Base-by-base conservation (phyloP, 805 yeast species). In the Saccharomycopsis guyanensis region DNA sequence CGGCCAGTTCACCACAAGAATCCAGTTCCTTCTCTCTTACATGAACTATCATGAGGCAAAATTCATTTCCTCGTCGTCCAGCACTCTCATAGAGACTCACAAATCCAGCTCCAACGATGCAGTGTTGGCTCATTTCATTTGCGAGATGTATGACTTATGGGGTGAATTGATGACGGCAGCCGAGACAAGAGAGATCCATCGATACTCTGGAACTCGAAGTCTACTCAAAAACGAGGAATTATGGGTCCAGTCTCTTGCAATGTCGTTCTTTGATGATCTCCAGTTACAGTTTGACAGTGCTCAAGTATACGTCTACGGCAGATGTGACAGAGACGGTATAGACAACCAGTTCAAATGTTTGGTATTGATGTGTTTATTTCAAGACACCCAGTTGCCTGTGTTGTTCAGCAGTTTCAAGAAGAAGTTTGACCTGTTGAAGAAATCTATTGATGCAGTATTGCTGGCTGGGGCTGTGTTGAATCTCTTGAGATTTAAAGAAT, bases 111-210 rank as follows among this genome's bases (percentile, higher is more conserved):
- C 29, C 10, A 6, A 7, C 10, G 10, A 25, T 18, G 6, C 12
- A 8, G n/a, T 15, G 6, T 20, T 23, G 22, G 13, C 32, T 39
- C 31, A 40, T 15, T 25, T 25, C 29, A 16, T 40, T 5, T 13
- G 15, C 7, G 31, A 40, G 22, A 15, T 27, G 10, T 40, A 40
- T 16, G 43, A 25, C 16, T 13, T 40, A 12, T 40, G 43, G 43
- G 36, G 36, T 13, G 43, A 40, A 4, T 29, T 40, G 35, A 29
- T 29, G 24, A 40, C 34, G 6, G 19, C 23, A 6, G 27, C 24
- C n/a, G 43, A 40, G 10, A 7, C 29, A 25, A 25, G 10, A 10
- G 29, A 25, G 10, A 10, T 25, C n/a, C n/a, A n/a, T n/a, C n/a
- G n/a, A n/a, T n/a, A n/a, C n/a, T n/a, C n/a, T n/a, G n/a, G n/a